Conservation (phyloP, 805 yeast genomes). For the Barnettozyma californica region DNA sequence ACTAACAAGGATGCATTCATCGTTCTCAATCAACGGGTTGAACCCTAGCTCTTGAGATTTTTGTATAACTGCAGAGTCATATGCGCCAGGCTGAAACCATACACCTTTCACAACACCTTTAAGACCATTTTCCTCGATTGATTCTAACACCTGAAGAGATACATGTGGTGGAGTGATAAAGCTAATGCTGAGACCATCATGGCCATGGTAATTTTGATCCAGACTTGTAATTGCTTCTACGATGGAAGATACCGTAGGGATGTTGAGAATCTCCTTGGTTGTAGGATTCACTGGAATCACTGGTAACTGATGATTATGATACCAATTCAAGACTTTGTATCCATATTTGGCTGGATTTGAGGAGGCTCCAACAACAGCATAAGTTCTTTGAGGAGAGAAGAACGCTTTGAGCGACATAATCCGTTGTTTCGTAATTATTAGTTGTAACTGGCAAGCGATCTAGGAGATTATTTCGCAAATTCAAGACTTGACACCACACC, state of each 20-base stretch:
- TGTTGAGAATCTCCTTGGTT: constrained; percentile 41
- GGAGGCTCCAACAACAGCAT: constrained; percentile 71
- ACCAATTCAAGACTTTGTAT: constrained; percentile 65
- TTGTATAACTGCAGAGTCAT: constrained; percentile 44
- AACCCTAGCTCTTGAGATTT: constrained; percentile 32
- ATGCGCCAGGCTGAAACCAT: constrained; percentile 87
- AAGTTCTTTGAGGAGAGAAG: constrained; percentile 47
- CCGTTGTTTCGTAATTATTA: background rate
- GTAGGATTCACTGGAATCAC: constrained; percentile 66
- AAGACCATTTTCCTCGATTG: constrained; percentile 27
- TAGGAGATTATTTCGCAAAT: no score
- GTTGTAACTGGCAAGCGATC: no score
- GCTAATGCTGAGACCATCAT: constrained; percentile 52
- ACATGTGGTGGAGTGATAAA: constrained; percentile 73
- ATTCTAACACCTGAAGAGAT: constrained; percentile 41
- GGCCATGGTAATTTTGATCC: constrained; percentile 19
- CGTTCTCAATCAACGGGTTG: constrained; percentile 38
- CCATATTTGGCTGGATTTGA: constrained; percentile 62
- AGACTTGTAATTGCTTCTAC: constrained; percentile 22
- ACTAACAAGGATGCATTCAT: constrained; percentile 65
- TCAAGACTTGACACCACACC: no score
- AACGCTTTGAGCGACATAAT: constrained; percentile 35
- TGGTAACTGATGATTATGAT: constrained; percentile 46
- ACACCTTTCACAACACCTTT: constrained; percentile 41
- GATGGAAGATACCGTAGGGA: constrained; percentile 33